Base-by-base conservation (phyloP, 768 basidiomycete genomes). In the Pulveroboletus sp. region DNA sequence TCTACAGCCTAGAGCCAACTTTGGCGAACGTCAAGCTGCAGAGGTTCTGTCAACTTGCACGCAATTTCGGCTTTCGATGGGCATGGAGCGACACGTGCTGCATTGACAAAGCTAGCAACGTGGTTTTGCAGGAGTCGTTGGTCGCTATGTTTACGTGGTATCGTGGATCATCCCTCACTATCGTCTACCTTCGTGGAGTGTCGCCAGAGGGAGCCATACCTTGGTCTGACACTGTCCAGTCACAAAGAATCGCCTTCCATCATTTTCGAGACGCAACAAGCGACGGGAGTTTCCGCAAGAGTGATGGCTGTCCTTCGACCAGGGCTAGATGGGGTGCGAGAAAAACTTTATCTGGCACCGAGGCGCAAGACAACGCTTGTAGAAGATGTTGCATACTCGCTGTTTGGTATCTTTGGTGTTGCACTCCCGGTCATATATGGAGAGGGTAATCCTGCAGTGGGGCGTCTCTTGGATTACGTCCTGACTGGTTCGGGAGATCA, bases 351-450 rank as follows among this genome's bases (percentile, higher is more conserved):
- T 2, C 20, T 43, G 7, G 48, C 48, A 2, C 44, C 48, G 4
- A 32, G 5, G 2, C 31, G 48, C 2, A 10, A 43, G 7, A 39
- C 48, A 4, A 49, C 42, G 9, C 29, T 14, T 13, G 31, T 38
- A 4, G 48, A 44, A 6, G 42, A 49, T 24, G 23, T 14, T 4
- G 48, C 48, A 3, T 49, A 49, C 27, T 49, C 42, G 9, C 24
- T 49, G 7, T 21, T 49, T 1, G 48, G 48, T 1, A 43, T 49
- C 4, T 49, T 49, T 12, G 7, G 21, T 13, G 11, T 49, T 21
- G 24, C 42, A 7, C 17, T 49, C 7, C 41, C 41, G 1, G 36
- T 49, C 16, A 16, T 25, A 5, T 49, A 49, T 14, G 48, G 48
- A 1, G 48, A 49, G n/a, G 48, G 48, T 3, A 21, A 39, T 3